Evolutionary conservation across 2,329 filamentous ascomycete species (phyloP), one percentile per base, ranked within the genome.

Genomic region (Colletotrichum limetticola): DNA sequence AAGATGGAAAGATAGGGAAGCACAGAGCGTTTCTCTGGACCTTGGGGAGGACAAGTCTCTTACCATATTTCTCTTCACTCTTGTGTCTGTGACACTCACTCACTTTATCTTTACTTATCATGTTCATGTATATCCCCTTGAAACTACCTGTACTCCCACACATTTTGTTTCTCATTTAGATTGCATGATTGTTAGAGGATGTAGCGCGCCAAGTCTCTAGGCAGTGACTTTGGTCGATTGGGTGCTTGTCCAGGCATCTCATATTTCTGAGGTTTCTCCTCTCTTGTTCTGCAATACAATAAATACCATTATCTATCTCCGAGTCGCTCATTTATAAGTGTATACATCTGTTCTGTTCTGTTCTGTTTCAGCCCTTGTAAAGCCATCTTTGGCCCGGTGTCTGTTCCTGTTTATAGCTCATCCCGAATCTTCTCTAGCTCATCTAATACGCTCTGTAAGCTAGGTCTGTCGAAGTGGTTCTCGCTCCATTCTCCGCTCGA

Each of bases 401-500:
- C 16, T 26, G 24, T 11, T 14, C 12, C 22, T 22, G 22, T 42
- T 72, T 35, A 72, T 8, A 84, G 76, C 16, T 79, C 79, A 16
- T 78, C 70, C 35, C 78, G 75, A 22, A 72, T 24, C 9, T 61
- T 22, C 11, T 55, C 24, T 6, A 72, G 35, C 28, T 65, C 42
- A 4, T 74, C 71, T 2, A 84, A 67, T 46, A 89, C 86, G 72
- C 89, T 83, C 52, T 78, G 79, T 58, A 90, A 76, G 9, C 76
- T 85, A 1, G 88, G 88, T 7, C 88, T 82, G 32, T 82, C 78
- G 74, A 85, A 90, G 74, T 85, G 85, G 74, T 90, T 90, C 59
- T 84, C 84, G 24, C 85, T 82, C 87, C 87, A 89, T 57, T 79
- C 77, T 2, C 87, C 87, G 6, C 68, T 66, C 11, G 72, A 76